Conservation (phyloP, 2,329 filamentous ascomycete species). For the Aspergillus cejpii region DNA sequence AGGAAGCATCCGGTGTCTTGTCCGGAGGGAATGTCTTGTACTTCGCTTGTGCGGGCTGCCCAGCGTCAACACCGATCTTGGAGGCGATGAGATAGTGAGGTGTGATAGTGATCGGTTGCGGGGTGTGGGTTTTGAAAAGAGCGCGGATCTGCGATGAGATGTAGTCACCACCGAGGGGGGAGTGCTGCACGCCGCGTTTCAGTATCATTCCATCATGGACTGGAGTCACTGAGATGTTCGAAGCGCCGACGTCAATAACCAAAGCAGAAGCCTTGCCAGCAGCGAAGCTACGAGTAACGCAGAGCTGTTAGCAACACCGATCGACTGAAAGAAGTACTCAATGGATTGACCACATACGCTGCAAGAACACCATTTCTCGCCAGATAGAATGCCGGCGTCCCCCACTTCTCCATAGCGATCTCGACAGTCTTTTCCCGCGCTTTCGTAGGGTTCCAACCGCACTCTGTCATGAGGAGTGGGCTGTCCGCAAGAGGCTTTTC, state of each 20-base stretch:
- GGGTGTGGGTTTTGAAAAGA: conserved; percentile 61
- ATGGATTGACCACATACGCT: conserved; percentile 46
- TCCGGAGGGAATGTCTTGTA: conserved; percentile 62
- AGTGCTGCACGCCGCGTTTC: conserved; percentile 80
- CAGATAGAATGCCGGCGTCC: conserved; percentile 88
- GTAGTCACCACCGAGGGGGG: conserved; percentile 80
- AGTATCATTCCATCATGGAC: conserved; percentile 92
- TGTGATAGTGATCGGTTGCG: conserved; percentile 66
- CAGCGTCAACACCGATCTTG: conserved; percentile 83
- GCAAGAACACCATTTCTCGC: conserved; percentile 82
- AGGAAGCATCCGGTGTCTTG: conserved; percentile 58
- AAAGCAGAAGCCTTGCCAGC: conserved; percentile 89
- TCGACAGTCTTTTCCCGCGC: conserved; percentile 90
- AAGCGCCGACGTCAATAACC: conserved; percentile 84
- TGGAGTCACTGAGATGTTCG: conserved; percentile 80
- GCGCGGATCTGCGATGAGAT: conserved; percentile 80
- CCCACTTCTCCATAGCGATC: conserved; percentile 96
- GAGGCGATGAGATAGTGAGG: conserved; percentile 83
- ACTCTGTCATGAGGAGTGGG: conserved; percentile 87
- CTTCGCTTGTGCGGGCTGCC: conserved; percentile 67
- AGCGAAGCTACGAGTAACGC: conserved; percentile 54
- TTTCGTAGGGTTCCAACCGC: conserved; percentile 84
- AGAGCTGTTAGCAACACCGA: conserved; percentile 4
- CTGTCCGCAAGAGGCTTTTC: conserved; percentile 81
- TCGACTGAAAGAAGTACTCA: not conserved